Base-by-base conservation (phyloP, 2,329 filamentous ascomycete genomes). In the Colletotrichum aenigma region DNA sequence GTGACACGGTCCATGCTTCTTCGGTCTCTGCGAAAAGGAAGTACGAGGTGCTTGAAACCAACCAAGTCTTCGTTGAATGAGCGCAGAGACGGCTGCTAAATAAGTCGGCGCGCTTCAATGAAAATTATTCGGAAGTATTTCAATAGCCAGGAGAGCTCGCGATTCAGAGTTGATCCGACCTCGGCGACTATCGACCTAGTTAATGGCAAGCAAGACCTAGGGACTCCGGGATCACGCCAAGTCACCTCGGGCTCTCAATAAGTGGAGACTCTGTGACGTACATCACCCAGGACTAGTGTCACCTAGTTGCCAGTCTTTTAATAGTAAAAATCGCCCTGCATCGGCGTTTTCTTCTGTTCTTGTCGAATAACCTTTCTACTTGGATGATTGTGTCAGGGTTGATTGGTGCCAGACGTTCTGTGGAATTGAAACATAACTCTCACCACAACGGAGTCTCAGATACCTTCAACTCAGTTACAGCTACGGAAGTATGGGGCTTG, bases 391-490 rank as follows among this genome's bases (percentile, higher is more conserved):
- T 0, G 3, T 52, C 43, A 48, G 18, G 18, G 0, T 48, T 48
- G n/a, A 21, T 21, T 52, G 10, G 1, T 52, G n/a, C n/a, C 43
- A 1, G 10, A 21, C 43, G 0, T 52, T 21, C 0, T 52, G 43
- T 21, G 43, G 4, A 21, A 13, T 52, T 21, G 0, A 21, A 52
- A 48, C n/a, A 0, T 13, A 21, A 21, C 6, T 13, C 10, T 21
- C 43, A 13, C 43, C 43, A 21, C n/a, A 21, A 21, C n/a, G 4
- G 43, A 52, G 10, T 21, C 43, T 21, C 43, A 52, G 43, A 52
- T 21, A n/a, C 43, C 43, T 52, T 21, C 10, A 21, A 52, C 43
- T 52, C 2, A 1, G n/a, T 21, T 52, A 21, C 12, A 21, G 43
- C n/a, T 21, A 52, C 43, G 6, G n/a, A 21, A 52, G 4, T 10